These are phyloP conservation scores for Physocladia obscura DNA, from an alignment of 192 early-diverging fungal species.

Conservation along the genomic window DNA sequence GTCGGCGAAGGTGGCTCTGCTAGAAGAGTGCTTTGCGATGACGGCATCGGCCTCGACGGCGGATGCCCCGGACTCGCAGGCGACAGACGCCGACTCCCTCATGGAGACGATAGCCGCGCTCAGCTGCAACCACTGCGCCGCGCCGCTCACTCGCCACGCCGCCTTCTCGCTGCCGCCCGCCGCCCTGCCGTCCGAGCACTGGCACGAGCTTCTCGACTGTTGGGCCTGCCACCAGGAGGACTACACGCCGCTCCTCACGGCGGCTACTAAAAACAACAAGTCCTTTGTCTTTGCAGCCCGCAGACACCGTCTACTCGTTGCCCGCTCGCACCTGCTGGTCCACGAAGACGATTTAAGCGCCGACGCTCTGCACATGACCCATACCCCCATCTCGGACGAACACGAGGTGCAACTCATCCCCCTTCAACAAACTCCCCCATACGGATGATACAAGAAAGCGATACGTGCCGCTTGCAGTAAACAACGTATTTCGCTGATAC, in stretches of 20 bases:
- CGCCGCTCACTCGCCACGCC: background rate
- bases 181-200: slow-evolving; percentile 46
- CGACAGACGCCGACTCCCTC: too few species aligned
- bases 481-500: slow-evolving; percentile 39
- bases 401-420: too few species aligned
- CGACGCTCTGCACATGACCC: slow-evolving; percentile 15
- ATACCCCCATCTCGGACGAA: background rate
- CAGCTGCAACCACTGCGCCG: too few species aligned
- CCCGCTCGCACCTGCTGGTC: slow-evolving; percentile 34
- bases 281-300: slow-evolving; percentile 40
- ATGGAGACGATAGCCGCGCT: too few species aligned
- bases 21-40: too few species aligned
- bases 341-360: slow-evolving; percentile 40
- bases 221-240: slow-evolving; percentile 61
- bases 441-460: background rate
- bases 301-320: slow-evolving; percentile 30
- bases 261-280: slow-evolving; percentile 38
- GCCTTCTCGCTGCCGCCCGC: background rate
- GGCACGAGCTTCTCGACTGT: slow-evolving; percentile 57
- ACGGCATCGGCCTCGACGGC: too few species aligned
- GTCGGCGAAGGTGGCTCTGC: too few species aligned
- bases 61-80: too few species aligned
- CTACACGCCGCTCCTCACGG: slow-evolving; percentile 41
- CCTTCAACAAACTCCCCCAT: background rate
- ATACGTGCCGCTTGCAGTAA: slow-evolving; percentile 33